Evolutionary conservation across 306 rosid species (phyloP).

Genomic region (Prunus dulcis): DNA sequence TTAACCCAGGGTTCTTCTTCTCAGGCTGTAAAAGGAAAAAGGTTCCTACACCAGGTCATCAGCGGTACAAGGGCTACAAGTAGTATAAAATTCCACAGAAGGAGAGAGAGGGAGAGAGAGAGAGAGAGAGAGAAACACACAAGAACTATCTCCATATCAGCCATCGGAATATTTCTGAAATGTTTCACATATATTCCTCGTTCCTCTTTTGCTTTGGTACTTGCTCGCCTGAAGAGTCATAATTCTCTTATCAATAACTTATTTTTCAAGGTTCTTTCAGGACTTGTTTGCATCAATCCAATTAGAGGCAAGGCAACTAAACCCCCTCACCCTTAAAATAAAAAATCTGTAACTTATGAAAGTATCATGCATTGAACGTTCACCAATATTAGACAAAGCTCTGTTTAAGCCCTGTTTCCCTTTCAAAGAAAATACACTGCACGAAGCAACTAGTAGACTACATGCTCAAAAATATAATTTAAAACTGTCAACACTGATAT

Average conservation of each 20-base stretch:
- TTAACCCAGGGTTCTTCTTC: conserved; percentile 96
- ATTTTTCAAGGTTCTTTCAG: background rate
- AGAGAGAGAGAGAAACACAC: conserved; percentile 44
- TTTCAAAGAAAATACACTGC: background rate
- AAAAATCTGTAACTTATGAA: background rate
- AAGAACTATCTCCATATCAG: conserved; percentile 95
- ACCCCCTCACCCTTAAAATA: background rate
- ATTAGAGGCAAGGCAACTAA: background rate
- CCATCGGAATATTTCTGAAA: conserved; percentile 91
- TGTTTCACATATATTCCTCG: conserved; percentile 87
- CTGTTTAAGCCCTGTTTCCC: background rate
- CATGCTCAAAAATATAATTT: background rate
- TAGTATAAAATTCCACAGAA: background rate
- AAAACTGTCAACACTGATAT: background rate
- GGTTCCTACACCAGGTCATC: conserved; percentile 26
- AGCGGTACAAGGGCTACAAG: conserved; percentile 6
- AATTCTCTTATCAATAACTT: conserved; percentile 25
- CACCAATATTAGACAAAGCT: background rate
- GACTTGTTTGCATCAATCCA: background rate
- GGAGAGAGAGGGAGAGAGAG: background rate
- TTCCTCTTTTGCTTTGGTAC: conserved; percentile 46
- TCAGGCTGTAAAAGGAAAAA: conserved; percentile 70
- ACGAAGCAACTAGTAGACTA: background rate
- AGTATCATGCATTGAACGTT: background rate
- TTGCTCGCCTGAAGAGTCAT: conserved; percentile 63